Evolutionary conservation across 306 rosid genomes (phyloP).

Genomic region (Trifolium subterraneum): DNA sequence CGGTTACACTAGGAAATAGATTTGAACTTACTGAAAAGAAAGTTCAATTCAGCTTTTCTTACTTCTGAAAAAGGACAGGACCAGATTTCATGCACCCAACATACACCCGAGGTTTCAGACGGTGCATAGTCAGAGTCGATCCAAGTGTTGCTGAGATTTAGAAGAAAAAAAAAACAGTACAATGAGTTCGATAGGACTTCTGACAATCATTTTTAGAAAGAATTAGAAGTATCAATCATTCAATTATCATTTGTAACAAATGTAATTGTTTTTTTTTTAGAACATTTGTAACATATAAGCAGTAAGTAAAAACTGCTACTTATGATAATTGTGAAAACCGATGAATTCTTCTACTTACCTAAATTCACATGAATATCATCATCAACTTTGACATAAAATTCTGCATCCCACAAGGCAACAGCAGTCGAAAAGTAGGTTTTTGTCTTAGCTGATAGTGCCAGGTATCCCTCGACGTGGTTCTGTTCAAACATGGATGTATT

Average conservation of each 20-base stretch:
- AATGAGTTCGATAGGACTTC: no score
- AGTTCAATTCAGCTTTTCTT: constrained; percentile 42
- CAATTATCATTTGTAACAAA: no score
- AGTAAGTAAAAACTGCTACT: no score
- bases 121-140: constrained; percentile 60
- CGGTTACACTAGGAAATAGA: constrained; percentile 37
- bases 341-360: constrained; percentile 52
- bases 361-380: constrained; percentile 91
- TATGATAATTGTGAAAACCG: not conserved
- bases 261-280: no score
- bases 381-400: constrained; percentile 87
- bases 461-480: constrained; percentile 79
- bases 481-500: constrained; percentile 42
- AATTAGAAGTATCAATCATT: no score
- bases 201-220: no score
- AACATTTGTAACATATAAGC: no score
- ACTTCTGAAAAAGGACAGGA: constrained; percentile 88
- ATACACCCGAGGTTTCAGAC: constrained; percentile 68
- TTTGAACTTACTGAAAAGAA: constrained; percentile 13
- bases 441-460: constrained; percentile 80
- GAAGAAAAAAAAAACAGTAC: constrained; percentile 20
- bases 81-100: constrained; percentile 98
- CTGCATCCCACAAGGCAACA: constrained; percentile 84
- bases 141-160: constrained; percentile 72
- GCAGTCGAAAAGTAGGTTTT: constrained; percentile 76